These are phyloP conservation scores for Mycena kentingensis DNA, from an alignment of 768 basidiomycete species.

Conservation along the genomic window DNA sequence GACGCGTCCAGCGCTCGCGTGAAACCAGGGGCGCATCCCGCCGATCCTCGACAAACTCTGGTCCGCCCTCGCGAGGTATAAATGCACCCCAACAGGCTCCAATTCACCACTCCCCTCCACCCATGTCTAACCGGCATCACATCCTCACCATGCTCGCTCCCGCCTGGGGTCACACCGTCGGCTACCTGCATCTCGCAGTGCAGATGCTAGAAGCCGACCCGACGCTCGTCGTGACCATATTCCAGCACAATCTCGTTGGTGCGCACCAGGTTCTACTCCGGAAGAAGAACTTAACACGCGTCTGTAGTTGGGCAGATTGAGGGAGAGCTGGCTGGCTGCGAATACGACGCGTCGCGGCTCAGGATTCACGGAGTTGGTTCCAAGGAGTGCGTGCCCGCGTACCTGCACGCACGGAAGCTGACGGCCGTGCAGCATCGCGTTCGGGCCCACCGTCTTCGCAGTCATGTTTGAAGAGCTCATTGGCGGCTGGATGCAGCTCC, in stretches of 20 bases:
- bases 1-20: too few relatives aligned
- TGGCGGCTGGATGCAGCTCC: slow-evolving; percentile 1
- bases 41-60: too few relatives aligned
- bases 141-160: slow-evolving; percentile 6
- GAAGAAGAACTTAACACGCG: neutral
- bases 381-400: neutral
- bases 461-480: neutral
- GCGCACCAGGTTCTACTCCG: neutral
- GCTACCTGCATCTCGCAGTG: slow-evolving; percentile 2
- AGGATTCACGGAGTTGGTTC: slow-evolving; percentile 6
- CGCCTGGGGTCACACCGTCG: slow-evolving; percentile 9
- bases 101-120: neutral
- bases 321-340: slow-evolving; percentile 3
- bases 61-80: too few relatives aligned
- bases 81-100: too few relatives aligned
- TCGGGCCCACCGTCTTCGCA: neutral
- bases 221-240: slow-evolving; percentile 1
- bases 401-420: neutral
- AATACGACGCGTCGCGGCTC: slow-evolving; percentile 1
- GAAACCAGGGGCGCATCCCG: too few relatives aligned
- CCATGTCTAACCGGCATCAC: slow-evolving; percentile 1
- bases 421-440: neutral
- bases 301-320: slow-evolving; percentile 4
- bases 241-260: slow-evolving; percentile 9
- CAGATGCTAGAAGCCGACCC: slow-evolving; percentile 2